These are phyloP conservation scores for Podila epicladia DNA, from an alignment of 192 early-diverging fungal genomes.

Conservation along the genomic window DNA sequence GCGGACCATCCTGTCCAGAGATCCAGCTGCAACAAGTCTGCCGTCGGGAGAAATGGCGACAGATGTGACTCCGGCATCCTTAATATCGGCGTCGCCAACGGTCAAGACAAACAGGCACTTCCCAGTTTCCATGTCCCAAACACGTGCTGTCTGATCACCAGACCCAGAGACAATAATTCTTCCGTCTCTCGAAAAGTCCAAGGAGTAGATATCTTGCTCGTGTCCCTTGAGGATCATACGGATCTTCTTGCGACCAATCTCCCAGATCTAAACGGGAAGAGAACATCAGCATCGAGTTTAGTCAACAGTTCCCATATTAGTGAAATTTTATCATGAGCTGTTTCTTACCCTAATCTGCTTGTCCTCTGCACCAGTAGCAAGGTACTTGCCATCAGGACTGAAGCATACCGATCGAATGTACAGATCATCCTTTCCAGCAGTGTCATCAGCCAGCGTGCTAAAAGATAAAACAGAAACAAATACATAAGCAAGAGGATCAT, in stretches of 20 bases:
- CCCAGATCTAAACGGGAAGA: constrained; percentile 64
- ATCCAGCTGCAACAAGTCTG: constrained; percentile 86
- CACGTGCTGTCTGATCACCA: constrained; percentile 83
- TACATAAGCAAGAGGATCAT: too few species aligned
- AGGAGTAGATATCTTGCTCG: constrained; percentile 95
- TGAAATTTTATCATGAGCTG: too few species aligned
- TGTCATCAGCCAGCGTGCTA: constrained; percentile 84
- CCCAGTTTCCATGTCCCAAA: constrained; percentile 89
- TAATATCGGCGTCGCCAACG: constrained; percentile 82
- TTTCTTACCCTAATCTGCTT: constrained; percentile 83
- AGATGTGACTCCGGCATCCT: constrained; percentile 94
- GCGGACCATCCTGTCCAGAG: constrained; percentile 92
- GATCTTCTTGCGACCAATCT: constrained; percentile 69
- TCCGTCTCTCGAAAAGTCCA: constrained; percentile 95
- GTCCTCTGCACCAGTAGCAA: constrained; percentile 98
- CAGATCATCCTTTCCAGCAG: constrained; percentile 81
- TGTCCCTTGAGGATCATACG: constrained; percentile 83
- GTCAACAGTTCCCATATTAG: too few species aligned
- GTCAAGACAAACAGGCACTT: constrained; percentile 75
- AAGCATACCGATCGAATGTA: constrained; percentile 98
- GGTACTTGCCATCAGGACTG: constrained; percentile 87
- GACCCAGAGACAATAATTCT: constrained; percentile 89
- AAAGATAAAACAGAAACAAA: constrained; percentile 26
- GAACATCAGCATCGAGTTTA: too few species aligned
- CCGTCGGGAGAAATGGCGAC: constrained; percentile 94